Evolutionary conservation across 495 filamentous ascomycete genomes (phyloP).

Genomic region (Talaromyces borbonicus): DNA sequence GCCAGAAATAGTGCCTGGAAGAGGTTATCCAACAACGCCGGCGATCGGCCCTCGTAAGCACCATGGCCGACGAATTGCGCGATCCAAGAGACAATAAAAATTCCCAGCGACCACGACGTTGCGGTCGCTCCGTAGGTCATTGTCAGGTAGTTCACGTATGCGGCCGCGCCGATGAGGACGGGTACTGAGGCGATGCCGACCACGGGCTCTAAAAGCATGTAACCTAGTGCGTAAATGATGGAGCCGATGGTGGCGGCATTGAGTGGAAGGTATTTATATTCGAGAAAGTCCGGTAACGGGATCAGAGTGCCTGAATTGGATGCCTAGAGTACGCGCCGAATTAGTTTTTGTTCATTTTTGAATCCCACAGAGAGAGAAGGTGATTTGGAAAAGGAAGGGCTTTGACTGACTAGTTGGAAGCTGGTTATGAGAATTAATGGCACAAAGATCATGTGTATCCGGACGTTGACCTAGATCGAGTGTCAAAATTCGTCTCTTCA

Average conservation of each 20-base stretch:
- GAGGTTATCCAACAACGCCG: conserved; percentile 82
- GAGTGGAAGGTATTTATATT: conserved; percentile 64
- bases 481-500: background rate
- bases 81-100: conserved; percentile 71
- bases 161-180: conserved; percentile 62
- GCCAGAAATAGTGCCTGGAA: conserved; percentile 88
- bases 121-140: conserved; percentile 51
- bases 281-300: conserved; percentile 57
- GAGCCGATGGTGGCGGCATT: conserved; percentile 72
- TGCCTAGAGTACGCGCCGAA: conserved; percentile 40
- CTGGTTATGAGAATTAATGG: conserved; percentile 71
- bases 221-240: conserved; percentile 64
- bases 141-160: conserved; percentile 64
- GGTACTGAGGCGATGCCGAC: conserved; percentile 67
- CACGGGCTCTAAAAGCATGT: conserved; percentile 88
- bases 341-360: conserved; percentile 9
- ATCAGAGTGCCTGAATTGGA: conserved; percentile 69
- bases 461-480: conserved; percentile 60
- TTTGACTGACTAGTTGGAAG: conserved; percentile 60
- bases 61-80: conserved; percentile 89
- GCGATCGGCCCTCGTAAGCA: conserved; percentile 76
- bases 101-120: conserved; percentile 58
- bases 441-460: conserved; percentile 85
- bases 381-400: background rate
- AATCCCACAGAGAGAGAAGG: background rate